Base-by-base conservation (phyloP, 2,329 filamentous ascomycete genomes). In the Basipetospora chlamydospora region DNA sequence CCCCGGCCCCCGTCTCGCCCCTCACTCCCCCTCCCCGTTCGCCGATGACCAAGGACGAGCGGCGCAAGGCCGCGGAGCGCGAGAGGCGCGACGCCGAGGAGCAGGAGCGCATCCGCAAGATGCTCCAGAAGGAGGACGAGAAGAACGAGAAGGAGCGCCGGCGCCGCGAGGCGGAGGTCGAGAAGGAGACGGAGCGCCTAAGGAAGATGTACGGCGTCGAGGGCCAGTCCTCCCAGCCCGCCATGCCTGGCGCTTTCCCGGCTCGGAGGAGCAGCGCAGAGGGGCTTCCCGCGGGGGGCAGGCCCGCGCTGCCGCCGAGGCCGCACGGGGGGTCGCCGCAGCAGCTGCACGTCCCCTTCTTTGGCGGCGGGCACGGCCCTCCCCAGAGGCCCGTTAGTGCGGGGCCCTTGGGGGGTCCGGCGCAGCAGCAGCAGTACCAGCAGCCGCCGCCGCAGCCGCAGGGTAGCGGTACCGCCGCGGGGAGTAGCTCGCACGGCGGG, bases 111-210 rank as follows among this genome's bases (percentile, higher is more conserved):
- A 71, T 80, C 37, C 70, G 75, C 48, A 68, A 66, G 47, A 77
- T 80, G 66, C 63, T 81, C 4, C n/a, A n/a, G n/a, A 13, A 31
- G 6, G 70, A 78, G 33, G 61, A 67, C 29, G 80, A 86, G 49
- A 73, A 79, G 18, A 67, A 65, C 39, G 76, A 80, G 46, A 66
- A 61, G 0, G n/a, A n/a, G n/a, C n/a, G n/a, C n/a, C 66, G 58
- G 18, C 57, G 56, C 22, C 62, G 64, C 40, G 68, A 77, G 22
- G 70, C 66, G 8, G 70, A 72, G 45, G 60, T 87, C 1, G 77
- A 87, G 15, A 70, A 68, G 42, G 88, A 98, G 59, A 96, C 90
- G 1, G 84, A 90, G 52, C 69, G 86, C 2, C 61, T 98, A 25
- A 64, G 73, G 16, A 71, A 64, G 45, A 55, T 78, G 46, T 87